Evolutionary conservation across 257 asterid species (phyloP).

Genomic region (Primulina tabacum): DNA sequence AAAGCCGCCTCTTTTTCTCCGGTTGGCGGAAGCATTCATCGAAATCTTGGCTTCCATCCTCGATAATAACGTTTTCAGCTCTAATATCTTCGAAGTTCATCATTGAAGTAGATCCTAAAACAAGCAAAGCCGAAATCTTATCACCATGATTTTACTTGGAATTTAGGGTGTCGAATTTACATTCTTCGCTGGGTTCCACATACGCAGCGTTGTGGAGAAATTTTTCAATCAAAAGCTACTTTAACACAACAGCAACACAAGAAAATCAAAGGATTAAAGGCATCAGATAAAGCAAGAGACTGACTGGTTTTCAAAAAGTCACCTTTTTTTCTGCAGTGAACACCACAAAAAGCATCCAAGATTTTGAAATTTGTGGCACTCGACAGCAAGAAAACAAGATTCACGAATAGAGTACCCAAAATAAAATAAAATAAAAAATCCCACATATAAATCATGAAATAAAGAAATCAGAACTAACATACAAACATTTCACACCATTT

Average conservation of each 20-base stretch:
- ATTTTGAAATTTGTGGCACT: neutral
- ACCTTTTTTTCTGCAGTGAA: neutral
- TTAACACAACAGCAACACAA: neutral
- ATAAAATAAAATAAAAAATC: too few relatives aligned
- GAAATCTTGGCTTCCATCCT: constrained; percentile 20
- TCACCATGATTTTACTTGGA: neutral
- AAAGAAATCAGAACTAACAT: too few relatives aligned
- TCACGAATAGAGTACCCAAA: too few relatives aligned
- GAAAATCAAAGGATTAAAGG: constrained; percentile 9
- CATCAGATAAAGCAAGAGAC: neutral
- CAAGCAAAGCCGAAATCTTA: constrained; percentile 12
- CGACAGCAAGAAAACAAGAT: neutral
- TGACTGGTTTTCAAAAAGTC: neutral
- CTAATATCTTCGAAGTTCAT: constrained; percentile 19
- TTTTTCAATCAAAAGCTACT: constrained; percentile 25
- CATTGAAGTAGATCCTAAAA: constrained; percentile 41
- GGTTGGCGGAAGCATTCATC: constrained; percentile 52
- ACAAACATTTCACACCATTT: neutral
- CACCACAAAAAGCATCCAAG: neutral
- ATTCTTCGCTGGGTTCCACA: constrained; percentile 29
- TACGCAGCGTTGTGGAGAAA: neutral
- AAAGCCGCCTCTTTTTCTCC: constrained; percentile 44
- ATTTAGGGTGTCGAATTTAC: too few relatives aligned
- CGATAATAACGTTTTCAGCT: too few relatives aligned
- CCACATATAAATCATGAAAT: too few relatives aligned